Conservation (phyloP, 202 grass and related monocot species). For the Saccharum hybrid region DNA sequence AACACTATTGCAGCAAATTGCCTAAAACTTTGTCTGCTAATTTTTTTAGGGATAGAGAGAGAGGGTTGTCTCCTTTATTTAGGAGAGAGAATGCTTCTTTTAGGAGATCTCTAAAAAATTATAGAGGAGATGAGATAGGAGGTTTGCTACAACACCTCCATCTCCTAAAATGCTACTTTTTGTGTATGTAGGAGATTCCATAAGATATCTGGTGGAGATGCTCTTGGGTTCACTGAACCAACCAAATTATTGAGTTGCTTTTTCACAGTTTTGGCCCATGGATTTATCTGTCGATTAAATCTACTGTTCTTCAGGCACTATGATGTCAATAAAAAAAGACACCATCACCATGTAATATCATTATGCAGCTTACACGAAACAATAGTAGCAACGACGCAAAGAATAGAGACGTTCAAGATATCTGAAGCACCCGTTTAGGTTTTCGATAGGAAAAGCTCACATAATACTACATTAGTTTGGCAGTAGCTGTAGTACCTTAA, state of each 20-base stretch:
- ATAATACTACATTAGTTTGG: constrained; percentile 31
- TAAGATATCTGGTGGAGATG: too few relatives aligned
- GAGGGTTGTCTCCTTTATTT: too few relatives aligned
- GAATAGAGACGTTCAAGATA: background rate
- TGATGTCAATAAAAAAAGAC: background rate
- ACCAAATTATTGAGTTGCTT: background rate
- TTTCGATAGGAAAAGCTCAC: background rate
- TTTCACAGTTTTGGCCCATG: background rate
- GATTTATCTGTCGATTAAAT: background rate
- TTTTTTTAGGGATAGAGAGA: too few relatives aligned
- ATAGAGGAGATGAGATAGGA: too few relatives aligned
- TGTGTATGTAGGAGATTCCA: too few relatives aligned
- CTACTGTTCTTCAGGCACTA: background rate
- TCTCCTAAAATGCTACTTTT: too few relatives aligned
- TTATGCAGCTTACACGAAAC: background rate
- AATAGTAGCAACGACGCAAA: background rate
- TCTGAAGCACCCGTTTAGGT: background rate
- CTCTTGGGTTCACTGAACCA: background rate
- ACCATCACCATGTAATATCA: background rate
- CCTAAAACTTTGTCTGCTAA: too few relatives aligned
- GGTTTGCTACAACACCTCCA: too few relatives aligned
- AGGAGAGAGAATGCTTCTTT: too few relatives aligned
- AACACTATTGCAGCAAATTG: too few relatives aligned
- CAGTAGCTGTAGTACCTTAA: background rate
- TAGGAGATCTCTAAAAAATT: too few relatives aligned